A percentile compares a stretch with the other conserved stretches of the same genome.
phyloP scores from a whole-genome alignment of 83 land plant species.

The Isoetes engelmannii region DNA sequence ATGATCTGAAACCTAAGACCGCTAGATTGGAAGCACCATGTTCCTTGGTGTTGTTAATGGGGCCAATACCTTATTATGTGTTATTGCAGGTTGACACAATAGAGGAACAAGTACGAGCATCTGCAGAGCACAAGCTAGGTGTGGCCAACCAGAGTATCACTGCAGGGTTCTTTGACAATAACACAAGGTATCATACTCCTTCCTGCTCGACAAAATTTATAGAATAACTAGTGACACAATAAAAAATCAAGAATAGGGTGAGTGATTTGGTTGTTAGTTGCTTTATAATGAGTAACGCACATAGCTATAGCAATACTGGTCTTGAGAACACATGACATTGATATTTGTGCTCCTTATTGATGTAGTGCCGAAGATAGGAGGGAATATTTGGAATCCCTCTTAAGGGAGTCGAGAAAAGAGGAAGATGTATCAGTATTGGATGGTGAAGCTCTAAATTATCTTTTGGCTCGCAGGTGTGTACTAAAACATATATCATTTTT shows the following conservation, averaged over 20 bases:
- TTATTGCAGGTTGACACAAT: constrained; percentile 63
- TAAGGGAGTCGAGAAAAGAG: constrained; percentile 91
- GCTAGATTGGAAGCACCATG: no score
- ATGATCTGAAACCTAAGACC: no score
- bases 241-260: not conserved
- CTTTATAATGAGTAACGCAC: constrained; percentile 13
- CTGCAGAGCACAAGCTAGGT: constrained; percentile 98
- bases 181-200: constrained; percentile 60
- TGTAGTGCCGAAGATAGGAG: constrained; percentile 96
- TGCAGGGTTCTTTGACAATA: constrained; percentile 98
- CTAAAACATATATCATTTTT: no score
- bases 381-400: constrained; percentile 89
- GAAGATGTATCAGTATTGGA: constrained; percentile 74
- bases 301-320: not conserved
- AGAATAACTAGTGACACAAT: not conserved
- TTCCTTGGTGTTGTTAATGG: no score
- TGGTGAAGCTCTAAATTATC: constrained; percentile 90
- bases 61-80: not conserved
- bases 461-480: constrained; percentile 82
- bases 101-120: constrained; percentile 99
- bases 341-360: not conserved
- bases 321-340: not conserved
- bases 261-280: not conserved
- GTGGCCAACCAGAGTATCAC: constrained; percentile 99
- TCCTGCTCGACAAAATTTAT: no score